A percentile compares a stretch with the other conserved stretches of the same genome.
phyloP scores from a whole-genome alignment of 257 asterid genomes.

The Solanum lycopersicoides region DNA sequence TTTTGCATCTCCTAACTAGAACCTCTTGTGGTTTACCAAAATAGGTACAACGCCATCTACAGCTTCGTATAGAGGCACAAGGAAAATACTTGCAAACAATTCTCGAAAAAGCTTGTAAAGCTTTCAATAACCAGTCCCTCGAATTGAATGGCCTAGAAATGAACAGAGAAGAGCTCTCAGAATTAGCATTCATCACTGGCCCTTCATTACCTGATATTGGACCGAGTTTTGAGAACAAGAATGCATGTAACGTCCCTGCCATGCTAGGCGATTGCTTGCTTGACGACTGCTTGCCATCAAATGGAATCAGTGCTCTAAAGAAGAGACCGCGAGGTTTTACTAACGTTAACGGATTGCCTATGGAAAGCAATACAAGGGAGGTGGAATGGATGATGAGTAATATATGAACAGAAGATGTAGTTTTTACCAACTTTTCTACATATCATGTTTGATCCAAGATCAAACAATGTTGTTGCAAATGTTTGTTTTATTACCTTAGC shows the following conservation, averaged over 20 bases:
- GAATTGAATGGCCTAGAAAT: constrained; percentile 44
- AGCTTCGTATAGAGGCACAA: constrained; percentile 38
- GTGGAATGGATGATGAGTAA: constrained; percentile 68
- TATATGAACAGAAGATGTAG: constrained; percentile 7
- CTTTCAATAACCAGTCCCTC: neutral
- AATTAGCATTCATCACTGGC: constrained; percentile 30
- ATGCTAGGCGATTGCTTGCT: constrained; percentile 47
- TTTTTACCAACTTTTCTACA: neutral
- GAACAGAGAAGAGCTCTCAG: constrained; percentile 56
- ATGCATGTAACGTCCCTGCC: constrained; percentile 22
- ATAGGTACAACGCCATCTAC: constrained; percentile 36
- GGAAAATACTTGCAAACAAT: constrained; percentile 31
- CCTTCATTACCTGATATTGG: constrained; percentile 22
- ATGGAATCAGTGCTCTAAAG: constrained; percentile 38
- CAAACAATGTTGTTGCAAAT: neutral
- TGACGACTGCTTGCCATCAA: constrained; percentile 32
- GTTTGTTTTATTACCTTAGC: constrained; percentile 15
- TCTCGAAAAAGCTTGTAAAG: constrained; percentile 26
- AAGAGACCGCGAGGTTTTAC: constrained; percentile 42
- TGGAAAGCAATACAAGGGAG: constrained; percentile 31
- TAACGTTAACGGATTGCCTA: constrained; percentile 24
- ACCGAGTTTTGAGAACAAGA: constrained; percentile 15
- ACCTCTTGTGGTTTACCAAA: neutral
- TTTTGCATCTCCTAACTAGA: neutral
- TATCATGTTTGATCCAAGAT: neutral